Evolutionary conservation across 2,329 filamentous ascomycete genomes (phyloP).

Genomic region (Nemania sp.): DNA sequence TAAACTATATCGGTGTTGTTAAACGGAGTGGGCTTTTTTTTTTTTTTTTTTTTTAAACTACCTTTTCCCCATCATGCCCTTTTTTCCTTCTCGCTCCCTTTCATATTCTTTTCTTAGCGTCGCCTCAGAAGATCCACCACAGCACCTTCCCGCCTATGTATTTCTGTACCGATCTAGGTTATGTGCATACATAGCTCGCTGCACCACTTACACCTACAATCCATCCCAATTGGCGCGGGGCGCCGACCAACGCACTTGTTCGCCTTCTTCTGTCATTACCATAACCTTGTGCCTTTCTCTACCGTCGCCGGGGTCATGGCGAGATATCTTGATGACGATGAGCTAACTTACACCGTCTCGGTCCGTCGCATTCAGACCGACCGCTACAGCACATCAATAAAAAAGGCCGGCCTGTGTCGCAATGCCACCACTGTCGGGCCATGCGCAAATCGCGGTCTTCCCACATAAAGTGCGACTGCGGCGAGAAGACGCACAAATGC

Average conservation of each 20-base stretch:
- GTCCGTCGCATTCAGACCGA: constrained; percentile 64
- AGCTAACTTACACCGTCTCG: constrained; percentile 16
- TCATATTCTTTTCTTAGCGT: too few species aligned
- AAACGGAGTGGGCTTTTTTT: neutral
- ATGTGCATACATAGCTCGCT: too few species aligned
- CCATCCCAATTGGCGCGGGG: constrained; percentile 8
- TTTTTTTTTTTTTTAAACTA: neutral
- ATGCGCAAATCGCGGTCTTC: constrained; percentile 95
- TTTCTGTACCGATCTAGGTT: too few species aligned
- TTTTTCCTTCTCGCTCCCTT: neutral
- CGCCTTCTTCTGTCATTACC: neutral
- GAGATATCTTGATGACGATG: constrained; percentile 16
- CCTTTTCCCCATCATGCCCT: neutral
- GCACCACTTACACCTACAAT: neutral
- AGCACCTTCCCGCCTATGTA: too few species aligned
- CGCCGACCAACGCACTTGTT: neutral
- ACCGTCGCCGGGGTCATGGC: neutral
- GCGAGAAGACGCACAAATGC: constrained; percentile 81
- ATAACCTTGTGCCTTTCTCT: neutral
- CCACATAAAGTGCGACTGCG: constrained; percentile 96
- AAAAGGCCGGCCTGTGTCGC: constrained; percentile 94
- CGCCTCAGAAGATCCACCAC: too few species aligned
- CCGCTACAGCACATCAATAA: constrained; percentile 94
- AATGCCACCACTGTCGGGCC: constrained; percentile 95
- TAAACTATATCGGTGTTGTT: neutral